phyloP scores from a whole-genome alignment of 1,284 basidiomycete species.

The Anthracocystis setariae region DNA sequence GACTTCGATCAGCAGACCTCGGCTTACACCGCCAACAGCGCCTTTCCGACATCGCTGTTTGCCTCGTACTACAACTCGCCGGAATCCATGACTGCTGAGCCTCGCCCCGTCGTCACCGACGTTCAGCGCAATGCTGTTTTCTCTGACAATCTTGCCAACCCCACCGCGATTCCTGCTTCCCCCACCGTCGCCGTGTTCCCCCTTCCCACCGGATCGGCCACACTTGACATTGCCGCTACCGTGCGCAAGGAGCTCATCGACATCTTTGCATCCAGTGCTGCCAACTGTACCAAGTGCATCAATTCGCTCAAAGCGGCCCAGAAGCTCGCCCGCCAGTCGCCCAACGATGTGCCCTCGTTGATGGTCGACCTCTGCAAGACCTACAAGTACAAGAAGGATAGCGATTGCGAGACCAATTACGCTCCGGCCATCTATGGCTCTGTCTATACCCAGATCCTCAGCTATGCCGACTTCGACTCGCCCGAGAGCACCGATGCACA shows the following conservation, averaged over 20 bases:
- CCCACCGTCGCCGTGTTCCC: conserved; percentile 61
- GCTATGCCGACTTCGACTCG: conserved; percentile 58
- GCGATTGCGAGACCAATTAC: conserved; percentile 64
- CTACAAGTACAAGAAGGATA: conserved; percentile 73
- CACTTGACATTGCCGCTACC: conserved; percentile 68
- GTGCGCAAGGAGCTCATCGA: conserved; percentile 69
- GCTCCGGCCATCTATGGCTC: conserved; percentile 48
- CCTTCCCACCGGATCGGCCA: conserved; percentile 62
- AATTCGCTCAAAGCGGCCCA: conserved; percentile 75
- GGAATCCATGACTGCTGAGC: conserved; percentile 47
- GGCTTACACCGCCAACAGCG: conserved; percentile 58
- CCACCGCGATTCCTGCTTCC: conserved; percentile 75
- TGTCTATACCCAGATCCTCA: conserved; percentile 58
- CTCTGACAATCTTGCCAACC: conserved; percentile 73
- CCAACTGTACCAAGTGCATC: conserved; percentile 74
- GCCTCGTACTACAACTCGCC: conserved; percentile 51
- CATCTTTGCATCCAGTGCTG: conserved; percentile 64
- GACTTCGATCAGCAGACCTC: conserved; percentile 26
- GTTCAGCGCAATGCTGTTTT: conserved; percentile 47
- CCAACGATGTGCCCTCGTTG: conserved; percentile 74
- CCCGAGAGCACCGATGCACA: conserved; percentile 49
- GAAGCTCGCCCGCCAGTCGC: conserved; percentile 75
- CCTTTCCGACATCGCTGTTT: conserved; percentile 65
- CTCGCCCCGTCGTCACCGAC: conserved; percentile 57
- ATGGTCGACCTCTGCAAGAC: conserved; percentile 75